These are phyloP conservation scores for Bidens hawaiensis DNA, from an alignment of 140 eudicot species.

Conservation along the genomic window DNA sequence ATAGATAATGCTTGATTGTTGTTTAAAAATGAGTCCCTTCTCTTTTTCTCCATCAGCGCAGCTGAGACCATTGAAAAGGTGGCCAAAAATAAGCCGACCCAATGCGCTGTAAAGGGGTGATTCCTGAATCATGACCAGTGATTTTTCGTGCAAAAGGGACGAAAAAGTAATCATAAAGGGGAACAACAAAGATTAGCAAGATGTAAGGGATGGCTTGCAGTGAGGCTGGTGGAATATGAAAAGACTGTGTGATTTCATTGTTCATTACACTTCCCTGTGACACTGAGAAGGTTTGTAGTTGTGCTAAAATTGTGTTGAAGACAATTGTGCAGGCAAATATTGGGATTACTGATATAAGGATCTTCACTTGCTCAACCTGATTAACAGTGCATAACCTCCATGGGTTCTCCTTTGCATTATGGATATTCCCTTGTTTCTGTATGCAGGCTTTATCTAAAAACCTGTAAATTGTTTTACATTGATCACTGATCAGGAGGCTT, in stretches of 20 bases:
- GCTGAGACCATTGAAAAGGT: constrained; percentile 93
- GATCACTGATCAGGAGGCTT: background rate
- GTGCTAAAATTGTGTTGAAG: constrained; percentile 88
- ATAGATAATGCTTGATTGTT: constrained; percentile 41
- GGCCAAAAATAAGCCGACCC: constrained; percentile 71
- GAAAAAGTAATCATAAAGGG: constrained; percentile 63
- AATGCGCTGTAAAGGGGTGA: constrained; percentile 75
- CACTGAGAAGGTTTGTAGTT: constrained; percentile 95
- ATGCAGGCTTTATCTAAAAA: constrained; percentile 93
- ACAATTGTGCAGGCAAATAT: constrained; percentile 85
- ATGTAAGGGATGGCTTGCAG: constrained; percentile 96
- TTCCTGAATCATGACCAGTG: constrained; percentile 72
- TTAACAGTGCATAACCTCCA: constrained; percentile 77
- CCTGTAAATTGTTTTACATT: constrained; percentile 53
- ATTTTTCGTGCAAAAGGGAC: constrained; percentile 69
- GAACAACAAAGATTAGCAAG: constrained; percentile 71
- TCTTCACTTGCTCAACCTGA: constrained; percentile 89
- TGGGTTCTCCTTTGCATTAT: constrained; percentile 38
- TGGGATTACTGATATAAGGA: constrained; percentile 65
- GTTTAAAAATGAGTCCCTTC: constrained; percentile 43
- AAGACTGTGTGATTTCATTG: constrained; percentile 52
- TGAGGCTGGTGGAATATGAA: constrained; percentile 92
- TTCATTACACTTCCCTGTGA: constrained; percentile 96
- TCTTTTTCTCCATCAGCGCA: constrained; percentile 66
- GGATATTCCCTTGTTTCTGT: constrained; percentile 27